Percentiles rank a stretch among this genome's conserved stretches.
These are phyloP conservation scores for Cyclocybe aegerita DNA, from an alignment of 768 basidiomycete genomes.

Conservation along the genomic window DNA sequence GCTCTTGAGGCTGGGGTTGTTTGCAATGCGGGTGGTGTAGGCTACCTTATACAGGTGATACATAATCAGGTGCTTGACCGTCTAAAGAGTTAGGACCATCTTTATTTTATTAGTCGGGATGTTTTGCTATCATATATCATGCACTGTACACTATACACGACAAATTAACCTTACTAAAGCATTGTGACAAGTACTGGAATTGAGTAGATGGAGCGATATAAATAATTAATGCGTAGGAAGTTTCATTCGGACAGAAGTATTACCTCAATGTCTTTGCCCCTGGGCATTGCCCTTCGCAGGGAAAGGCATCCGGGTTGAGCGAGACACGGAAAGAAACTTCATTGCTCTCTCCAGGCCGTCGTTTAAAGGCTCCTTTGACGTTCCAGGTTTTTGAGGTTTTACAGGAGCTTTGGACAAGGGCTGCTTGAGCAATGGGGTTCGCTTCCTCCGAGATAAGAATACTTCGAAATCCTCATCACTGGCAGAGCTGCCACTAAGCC, in stretches of 20 bases:
- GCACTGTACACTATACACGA: constrained; percentile 2
- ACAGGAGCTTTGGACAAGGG: neutral
- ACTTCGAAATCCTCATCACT: constrained; percentile 3
- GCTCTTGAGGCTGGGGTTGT: constrained; percentile 63
- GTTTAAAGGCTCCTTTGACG: too few species aligned
- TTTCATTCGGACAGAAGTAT: constrained; percentile 23
- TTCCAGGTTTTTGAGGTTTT: neutral
- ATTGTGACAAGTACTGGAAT: neutral
- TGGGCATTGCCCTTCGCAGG: too few species aligned
- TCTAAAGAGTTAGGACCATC: constrained; percentile 13
- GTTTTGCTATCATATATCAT: constrained; percentile 3
- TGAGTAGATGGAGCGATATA: neutral
- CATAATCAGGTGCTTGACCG: constrained; percentile 44
- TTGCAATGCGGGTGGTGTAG: constrained; percentile 50
- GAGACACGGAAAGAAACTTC: too few species aligned
- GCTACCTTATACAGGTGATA: constrained; percentile 46
- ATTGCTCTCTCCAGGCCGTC: too few species aligned
- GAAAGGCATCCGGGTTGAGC: too few species aligned
- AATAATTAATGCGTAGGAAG: neutral
- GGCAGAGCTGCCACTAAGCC: constrained; percentile 8
- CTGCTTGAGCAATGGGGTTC: neutral
- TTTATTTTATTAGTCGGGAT: neutral
- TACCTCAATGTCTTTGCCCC: constrained; percentile 2
- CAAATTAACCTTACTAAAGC: constrained; percentile 3
- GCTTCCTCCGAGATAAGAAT: too few species aligned